These are phyloP conservation scores for Colletotrichum karsti DNA, from an alignment of 2,329 filamentous ascomycete genomes.

Conservation along the genomic window DNA sequence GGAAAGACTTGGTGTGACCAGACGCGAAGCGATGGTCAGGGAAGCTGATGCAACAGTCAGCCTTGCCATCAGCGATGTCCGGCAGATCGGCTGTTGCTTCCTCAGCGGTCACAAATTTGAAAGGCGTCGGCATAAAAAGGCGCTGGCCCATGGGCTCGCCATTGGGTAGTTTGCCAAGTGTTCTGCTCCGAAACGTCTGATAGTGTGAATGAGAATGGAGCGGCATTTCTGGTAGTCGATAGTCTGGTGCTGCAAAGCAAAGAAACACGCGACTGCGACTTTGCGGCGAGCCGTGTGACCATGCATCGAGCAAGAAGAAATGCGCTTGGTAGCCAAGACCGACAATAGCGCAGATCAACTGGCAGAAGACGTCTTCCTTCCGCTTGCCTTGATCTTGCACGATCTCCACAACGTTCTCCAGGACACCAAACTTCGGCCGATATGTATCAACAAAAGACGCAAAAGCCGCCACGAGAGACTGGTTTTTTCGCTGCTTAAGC, in stretches of 20 bases:
- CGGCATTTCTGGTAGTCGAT: conserved; percentile 64
- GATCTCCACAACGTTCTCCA: conserved; percentile 81
- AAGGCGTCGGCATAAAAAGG: conserved; percentile 62
- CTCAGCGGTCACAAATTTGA: conserved; percentile 61
- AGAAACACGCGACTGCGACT: conserved; percentile 75
- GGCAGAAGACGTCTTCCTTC: conserved; percentile 74
- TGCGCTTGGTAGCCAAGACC: conserved; percentile 81
- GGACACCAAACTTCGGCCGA: conserved; percentile 75
- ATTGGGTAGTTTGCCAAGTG: conserved; percentile 68
- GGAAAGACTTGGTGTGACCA: conserved; percentile 46
- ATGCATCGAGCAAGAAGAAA: conserved; percentile 74
- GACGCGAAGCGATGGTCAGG: conserved; percentile 73
- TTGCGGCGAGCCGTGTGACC: conserved; percentile 74
- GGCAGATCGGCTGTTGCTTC: conserved; percentile 70
- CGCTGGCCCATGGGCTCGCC: conserved; percentile 67
- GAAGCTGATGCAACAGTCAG: conserved; percentile 67
- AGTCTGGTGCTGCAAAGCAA: conserved; percentile 73
- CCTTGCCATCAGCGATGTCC: conserved; percentile 66
- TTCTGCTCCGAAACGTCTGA: conserved; percentile 32
- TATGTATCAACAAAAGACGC: conserved; percentile 79
- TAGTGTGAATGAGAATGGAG: conserved; percentile 71
- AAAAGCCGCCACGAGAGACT: conserved; percentile 81
- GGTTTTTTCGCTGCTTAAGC: conserved; percentile 69
- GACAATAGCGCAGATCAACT: conserved; percentile 77
- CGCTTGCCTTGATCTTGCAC: conserved; percentile 55